A percentile compares a stretch with the other conserved stretches of the same genome.
phyloP scores from a whole-genome alignment of 225 moss, liverwort and hornwort genomes.

The Climacium dendroides region DNA sequence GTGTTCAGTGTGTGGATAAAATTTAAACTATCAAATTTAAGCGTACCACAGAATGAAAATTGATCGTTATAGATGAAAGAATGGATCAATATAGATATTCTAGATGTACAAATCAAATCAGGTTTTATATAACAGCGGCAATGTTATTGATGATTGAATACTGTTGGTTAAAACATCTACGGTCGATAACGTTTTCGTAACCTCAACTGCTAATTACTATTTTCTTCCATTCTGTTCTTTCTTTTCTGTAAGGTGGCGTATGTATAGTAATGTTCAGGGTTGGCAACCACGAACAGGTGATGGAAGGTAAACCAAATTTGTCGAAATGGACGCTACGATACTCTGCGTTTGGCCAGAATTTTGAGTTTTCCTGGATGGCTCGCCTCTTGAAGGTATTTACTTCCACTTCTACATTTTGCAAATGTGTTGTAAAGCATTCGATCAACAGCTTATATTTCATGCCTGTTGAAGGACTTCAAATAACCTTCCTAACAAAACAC shows the following conservation, averaged over 20 bases:
- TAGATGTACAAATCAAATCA: not conserved
- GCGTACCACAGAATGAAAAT: not conserved
- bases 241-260: not conserved
- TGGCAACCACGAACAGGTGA: conserved; percentile 37
- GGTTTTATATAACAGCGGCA: not conserved
- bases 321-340: conserved; percentile 91
- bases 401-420: not conserved
- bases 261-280: not conserved
- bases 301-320: conserved; percentile 64
- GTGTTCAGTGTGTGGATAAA: not conserved
- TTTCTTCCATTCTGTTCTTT: not conserved
- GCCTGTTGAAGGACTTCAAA: not conserved
- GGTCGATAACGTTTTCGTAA: not conserved
- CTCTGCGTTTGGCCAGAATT: conserved; percentile 73
- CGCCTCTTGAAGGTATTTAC: conserved; percentile 71
- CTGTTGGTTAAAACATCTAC: not conserved
- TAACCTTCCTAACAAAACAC: not conserved
- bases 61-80: not conserved
- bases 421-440: not conserved
- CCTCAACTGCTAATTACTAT: not conserved
- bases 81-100: not conserved
- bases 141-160: not conserved
- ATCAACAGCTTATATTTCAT: not conserved
- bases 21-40: not conserved
- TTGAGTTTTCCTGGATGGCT: conserved; percentile 95